Evolutionary conservation across 305 asterid genomes (phyloP).

Genomic region (Fraxinus dipetala): DNA sequence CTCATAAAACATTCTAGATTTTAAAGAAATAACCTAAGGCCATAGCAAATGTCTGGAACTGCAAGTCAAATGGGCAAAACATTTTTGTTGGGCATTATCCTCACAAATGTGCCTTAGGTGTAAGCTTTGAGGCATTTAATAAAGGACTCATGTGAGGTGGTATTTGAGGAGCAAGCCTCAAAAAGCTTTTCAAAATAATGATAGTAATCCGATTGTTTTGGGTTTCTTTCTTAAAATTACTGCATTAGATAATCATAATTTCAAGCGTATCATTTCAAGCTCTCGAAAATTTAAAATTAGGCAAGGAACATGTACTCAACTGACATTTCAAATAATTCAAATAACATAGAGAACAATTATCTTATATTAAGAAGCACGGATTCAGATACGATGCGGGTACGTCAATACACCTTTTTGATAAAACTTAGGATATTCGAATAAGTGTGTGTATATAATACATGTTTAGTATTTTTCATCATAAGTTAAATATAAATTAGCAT

Average conservation of each 20-base stretch:
- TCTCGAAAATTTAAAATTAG: not conserved
- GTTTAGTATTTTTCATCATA: not conserved
- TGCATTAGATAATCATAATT: not conserved
- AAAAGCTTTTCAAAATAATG: not conserved
- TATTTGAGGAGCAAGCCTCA: not conserved
- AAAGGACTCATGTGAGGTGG: not conserved
- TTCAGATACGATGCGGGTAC: not conserved
- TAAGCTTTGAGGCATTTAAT: not conserved
- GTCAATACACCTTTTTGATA: not conserved
- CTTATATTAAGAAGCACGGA: not conserved
- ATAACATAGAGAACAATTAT: not conserved
- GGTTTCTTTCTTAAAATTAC: not conserved
- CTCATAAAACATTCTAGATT: not conserved
- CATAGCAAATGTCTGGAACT: not conserved
- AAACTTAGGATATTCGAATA: not conserved
- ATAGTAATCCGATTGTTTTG: not conserved
- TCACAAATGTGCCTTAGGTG: not conserved
- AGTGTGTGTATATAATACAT: not conserved
- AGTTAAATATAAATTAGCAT: not conserved
- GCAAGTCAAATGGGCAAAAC: not conserved
- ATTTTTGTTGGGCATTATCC: not conserved
- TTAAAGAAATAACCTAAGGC: not conserved
- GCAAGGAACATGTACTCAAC: not conserved
- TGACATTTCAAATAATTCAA: not conserved
- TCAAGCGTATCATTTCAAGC: not conserved